Evolutionary conservation across 2,329 filamentous ascomycete genomes (phyloP).

Genomic region (Fusarium bulbicola): DNA sequence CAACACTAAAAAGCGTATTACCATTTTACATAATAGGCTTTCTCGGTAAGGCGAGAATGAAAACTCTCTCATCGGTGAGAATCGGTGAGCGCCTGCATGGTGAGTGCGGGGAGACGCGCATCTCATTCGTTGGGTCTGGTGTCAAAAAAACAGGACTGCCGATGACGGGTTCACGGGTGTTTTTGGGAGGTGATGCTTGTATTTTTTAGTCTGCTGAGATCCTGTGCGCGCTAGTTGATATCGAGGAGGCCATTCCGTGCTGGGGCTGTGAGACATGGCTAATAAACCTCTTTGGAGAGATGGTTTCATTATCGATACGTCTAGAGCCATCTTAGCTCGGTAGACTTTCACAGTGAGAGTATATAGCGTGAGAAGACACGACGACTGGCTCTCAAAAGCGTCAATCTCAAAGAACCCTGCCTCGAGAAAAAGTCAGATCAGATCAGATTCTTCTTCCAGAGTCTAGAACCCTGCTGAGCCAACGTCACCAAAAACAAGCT

Average conservation of each 20-base stretch:
- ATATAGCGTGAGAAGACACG: neutral
- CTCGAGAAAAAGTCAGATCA: neutral
- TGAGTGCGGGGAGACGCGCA: neutral
- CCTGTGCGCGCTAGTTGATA: neutral
- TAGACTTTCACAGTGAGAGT: neutral
- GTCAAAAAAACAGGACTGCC: neutral
- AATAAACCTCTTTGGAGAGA: neutral
- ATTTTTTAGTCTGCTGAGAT: neutral
- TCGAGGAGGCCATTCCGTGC: neutral
- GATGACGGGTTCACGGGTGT: neutral
- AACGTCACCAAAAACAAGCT: conserved; percentile 27
- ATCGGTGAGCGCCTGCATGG: neutral
- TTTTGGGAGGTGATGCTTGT: neutral
- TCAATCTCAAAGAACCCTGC: neutral
- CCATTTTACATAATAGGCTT: neutral
- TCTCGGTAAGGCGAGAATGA: neutral
- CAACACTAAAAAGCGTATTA: neutral
- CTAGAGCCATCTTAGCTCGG: too few species aligned
- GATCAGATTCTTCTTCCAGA: neutral
- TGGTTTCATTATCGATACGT: neutral
- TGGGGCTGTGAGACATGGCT: neutral
- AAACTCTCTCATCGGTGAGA: neutral
- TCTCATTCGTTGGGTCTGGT: neutral
- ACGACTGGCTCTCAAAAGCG: neutral
- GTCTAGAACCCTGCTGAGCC: conserved; percentile 10